Conservation (phyloP, 2,329 filamentous ascomycete genomes). For the Endoconidiophora laricicola region DNA sequence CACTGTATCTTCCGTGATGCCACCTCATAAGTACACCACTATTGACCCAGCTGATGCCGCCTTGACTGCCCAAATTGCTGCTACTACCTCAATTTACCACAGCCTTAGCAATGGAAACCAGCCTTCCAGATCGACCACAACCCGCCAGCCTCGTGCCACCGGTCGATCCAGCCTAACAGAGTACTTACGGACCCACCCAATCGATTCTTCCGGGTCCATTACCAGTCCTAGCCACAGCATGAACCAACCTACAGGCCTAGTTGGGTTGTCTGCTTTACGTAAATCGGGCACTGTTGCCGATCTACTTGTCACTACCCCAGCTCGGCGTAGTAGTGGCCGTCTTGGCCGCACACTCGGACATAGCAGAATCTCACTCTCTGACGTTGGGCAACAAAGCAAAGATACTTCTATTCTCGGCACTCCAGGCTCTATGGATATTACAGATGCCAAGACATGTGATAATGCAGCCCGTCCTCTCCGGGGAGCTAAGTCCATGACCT, state of each 20-base stretch:
- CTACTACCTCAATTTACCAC: conserved; percentile 7
- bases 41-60: conserved; percentile 7
- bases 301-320: too few species aligned
- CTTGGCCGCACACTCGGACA: conserved; percentile 5
- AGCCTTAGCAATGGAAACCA: not conserved
- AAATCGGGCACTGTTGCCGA: not conserved
- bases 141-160: not conserved
- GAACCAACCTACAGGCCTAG: not conserved
- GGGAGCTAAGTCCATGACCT: conserved; percentile 12
- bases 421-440: too few species aligned
- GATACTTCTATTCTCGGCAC: not conserved
- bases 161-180: conserved; percentile 6
- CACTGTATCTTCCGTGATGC: not conserved
- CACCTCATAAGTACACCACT: conserved; percentile 5
- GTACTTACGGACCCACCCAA: conserved; percentile 1
- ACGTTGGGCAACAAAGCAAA: not conserved
- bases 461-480: conserved; percentile 3
- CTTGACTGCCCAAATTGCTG: conserved; percentile 5
- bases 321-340: not conserved
- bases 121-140: not conserved
- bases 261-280: not conserved
- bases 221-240: not conserved
- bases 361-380: conserved; percentile 3
- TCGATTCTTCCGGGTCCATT: not conserved
- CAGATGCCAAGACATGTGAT: too few species aligned